phyloP scores from a whole-genome alignment of 164 flowering plant genomes.

The Euptelea pleiosperma region DNA sequence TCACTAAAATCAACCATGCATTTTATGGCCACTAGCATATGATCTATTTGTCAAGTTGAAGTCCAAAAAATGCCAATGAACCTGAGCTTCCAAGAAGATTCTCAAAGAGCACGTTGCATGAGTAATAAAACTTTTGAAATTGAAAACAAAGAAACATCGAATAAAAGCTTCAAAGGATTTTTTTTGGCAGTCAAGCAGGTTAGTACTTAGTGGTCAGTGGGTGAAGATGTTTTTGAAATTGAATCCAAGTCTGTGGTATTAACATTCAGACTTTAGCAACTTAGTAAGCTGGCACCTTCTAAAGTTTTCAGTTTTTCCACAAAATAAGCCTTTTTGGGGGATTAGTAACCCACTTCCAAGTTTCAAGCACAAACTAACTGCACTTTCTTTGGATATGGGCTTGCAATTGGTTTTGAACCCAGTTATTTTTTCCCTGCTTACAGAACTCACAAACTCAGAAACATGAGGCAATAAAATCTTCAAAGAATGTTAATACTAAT shows the following conservation, averaged over 20 bases:
- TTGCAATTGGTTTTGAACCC: neutral
- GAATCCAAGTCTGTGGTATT: too few relatives aligned
- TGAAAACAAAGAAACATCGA: too few relatives aligned
- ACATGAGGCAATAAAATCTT: neutral
- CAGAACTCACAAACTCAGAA: neutral
- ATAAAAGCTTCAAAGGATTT: too few relatives aligned
- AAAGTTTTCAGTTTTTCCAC: neutral
- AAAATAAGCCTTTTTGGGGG: neutral
- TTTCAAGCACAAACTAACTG: neutral
- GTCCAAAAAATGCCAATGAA: neutral
- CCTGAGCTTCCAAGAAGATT: neutral
- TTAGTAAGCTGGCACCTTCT: neutral
- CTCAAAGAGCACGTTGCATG: too few relatives aligned
- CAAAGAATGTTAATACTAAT: neutral
- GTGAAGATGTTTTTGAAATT: too few relatives aligned
- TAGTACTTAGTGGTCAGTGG: too few relatives aligned
- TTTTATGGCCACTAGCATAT: neutral
- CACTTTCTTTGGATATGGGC: neutral
- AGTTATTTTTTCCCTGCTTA: neutral
- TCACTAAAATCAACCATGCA: neutral
- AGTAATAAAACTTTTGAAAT: too few relatives aligned
- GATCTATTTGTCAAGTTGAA: neutral
- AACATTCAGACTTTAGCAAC: neutral
- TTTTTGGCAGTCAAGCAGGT: too few relatives aligned
- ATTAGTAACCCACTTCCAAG: neutral